Percentiles rank a stretch among this genome's conserved stretches.
Conservation (phyloP, 1,139 yeast genomes). For the Hanseniaspora uvarum region DNA sequence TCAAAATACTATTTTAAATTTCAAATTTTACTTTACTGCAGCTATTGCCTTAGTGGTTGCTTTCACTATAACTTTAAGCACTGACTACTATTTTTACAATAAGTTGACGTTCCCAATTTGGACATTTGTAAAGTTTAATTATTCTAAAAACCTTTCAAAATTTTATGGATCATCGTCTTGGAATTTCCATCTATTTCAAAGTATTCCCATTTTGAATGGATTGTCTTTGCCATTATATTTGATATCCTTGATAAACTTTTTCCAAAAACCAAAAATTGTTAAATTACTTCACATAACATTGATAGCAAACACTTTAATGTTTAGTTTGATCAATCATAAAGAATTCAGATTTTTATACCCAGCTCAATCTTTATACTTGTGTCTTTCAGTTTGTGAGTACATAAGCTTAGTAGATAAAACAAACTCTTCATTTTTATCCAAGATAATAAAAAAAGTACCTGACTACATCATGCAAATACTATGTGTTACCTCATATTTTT, state of each 20-base stretch:
- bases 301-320: conserved; percentile 40
- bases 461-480: conserved; percentile 25
- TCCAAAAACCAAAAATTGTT: conserved; percentile 19
- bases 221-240: conserved; percentile 52
- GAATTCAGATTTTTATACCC: conserved; percentile 89
- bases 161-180: conserved; percentile 82
- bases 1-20: conserved; percentile 16
- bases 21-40: conserved; percentile 20
- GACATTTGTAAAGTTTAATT: conserved; percentile 68
- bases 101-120: conserved; percentile 50
- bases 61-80: conserved; percentile 32
- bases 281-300: conserved; percentile 23
- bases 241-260: conserved; percentile 31
- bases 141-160: conserved; percentile 57
- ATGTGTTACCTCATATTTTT: conserved; percentile 32
- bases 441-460: conserved; percentile 5
- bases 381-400: conserved; percentile 32
- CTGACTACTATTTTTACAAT: conserved; percentile 58
- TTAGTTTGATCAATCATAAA: conserved; percentile 67
- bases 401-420: conserved; percentile 22
- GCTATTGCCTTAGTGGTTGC: conserved; percentile 27
- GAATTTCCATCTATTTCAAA: conserved; percentile 78
- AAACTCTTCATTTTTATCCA: not conserved
- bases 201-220: conserved; percentile 63
- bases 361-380: conserved; percentile 60